Evolutionary conservation across 1,284 basidiomycete species (phyloP).

Genomic region (Afroboletus lepidellus): DNA sequence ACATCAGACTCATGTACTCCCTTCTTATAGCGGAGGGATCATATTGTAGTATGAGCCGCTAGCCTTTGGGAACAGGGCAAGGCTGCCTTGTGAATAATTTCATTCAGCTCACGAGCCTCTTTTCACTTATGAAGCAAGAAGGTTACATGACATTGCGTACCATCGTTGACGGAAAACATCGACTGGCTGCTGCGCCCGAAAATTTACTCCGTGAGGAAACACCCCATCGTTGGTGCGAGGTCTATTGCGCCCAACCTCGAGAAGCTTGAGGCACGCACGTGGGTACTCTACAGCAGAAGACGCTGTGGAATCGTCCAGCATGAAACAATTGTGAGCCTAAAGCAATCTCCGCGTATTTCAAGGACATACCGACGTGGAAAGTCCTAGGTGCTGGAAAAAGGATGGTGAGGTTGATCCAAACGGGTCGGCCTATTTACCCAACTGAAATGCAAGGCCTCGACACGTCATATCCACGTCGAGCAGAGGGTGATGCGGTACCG

Average conservation of each 20-base stretch:
- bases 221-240: background rate
- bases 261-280: background rate
- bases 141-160: no score
- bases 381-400: no score
- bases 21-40: background rate
- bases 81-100: background rate
- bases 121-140: background rate
- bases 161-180: background rate
- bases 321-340: background rate
- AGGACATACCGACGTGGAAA: no score
- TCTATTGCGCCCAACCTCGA: background rate
- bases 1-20: background rate
- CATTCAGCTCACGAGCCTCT: background rate
- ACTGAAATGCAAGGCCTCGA: background rate
- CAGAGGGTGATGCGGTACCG: slow-evolving; percentile 6
- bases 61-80: background rate
- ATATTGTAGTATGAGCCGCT: background rate
- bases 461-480: background rate
- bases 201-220: background rate
- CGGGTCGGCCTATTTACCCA: background rate
- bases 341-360: background rate
- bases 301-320: background rate
- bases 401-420: no score
- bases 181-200: background rate
- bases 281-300: background rate